Conservation (phyloP, 2,329 filamentous ascomycete genomes). For the Ophiostoma himal-ulmi region DNA sequence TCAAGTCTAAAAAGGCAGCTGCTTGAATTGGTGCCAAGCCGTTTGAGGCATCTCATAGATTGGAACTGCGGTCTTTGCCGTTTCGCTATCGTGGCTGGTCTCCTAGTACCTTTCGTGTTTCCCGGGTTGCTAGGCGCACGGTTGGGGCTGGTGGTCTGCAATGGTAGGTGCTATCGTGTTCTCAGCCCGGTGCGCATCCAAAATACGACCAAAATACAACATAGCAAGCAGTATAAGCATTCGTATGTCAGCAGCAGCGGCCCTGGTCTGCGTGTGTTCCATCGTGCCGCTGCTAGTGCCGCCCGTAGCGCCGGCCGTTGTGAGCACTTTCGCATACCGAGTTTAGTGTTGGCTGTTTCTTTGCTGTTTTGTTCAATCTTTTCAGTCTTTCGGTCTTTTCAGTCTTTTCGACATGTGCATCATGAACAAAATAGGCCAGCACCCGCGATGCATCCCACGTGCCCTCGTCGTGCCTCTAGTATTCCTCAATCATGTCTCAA, state of each 20-base stretch:
- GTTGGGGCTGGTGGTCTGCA: neutral
- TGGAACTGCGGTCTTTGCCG: neutral
- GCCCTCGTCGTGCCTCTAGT: neutral
- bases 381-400: neutral
- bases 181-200: neutral
- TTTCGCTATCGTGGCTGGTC: neutral
- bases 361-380: neutral
- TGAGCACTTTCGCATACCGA: neutral
- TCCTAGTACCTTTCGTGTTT: neutral
- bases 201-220: neutral
- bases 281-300: conserved; percentile 4
- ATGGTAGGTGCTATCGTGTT: neutral
- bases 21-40: neutral
- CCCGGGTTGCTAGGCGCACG: neutral
- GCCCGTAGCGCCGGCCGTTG: neutral
- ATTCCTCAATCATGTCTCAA: neutral
- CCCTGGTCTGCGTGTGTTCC: neutral
- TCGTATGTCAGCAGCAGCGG: neutral
- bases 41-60: neutral
- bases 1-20: conserved; percentile 5
- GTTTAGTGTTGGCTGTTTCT: neutral
- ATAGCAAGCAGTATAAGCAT: neutral
- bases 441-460: neutral
- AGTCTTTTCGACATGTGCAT: neutral
- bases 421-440: neutral